Base-by-base conservation (phyloP, 2,329 filamentous ascomycete species). In the Fusarium floridanum region DNA sequence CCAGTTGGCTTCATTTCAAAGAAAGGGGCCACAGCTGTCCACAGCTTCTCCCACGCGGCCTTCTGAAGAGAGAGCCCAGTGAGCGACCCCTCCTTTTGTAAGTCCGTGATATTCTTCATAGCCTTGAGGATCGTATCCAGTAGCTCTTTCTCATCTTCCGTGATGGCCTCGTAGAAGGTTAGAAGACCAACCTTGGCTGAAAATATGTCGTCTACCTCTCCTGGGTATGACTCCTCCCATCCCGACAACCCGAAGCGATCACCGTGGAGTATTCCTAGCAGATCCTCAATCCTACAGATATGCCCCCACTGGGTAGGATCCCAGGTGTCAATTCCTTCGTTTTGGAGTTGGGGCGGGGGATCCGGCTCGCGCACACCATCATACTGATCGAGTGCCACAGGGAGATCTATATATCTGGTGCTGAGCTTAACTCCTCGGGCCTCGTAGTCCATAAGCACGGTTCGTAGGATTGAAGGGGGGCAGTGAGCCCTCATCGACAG, bases 161-260 rank as follows among this genome's bases (percentile, higher is more conserved):
- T 48, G 24, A 75, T 17, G 34, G 68, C 71, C 2, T 56, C 5
- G 27, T 74, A 57, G 36, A 62, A 16, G 61, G 66, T 24, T 41
- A 76, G 61, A 9, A 76, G 24, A 3, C 59, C 17, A 8, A 76
- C 17, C 61, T 76, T 76, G 9, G 48, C 24, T 0, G 45, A 39
- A 32, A 76, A 70, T 16, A 48, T 45, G 22, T 75, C 55, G 6
- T 59, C 68, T 2, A 64, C 53, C 36, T 76, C 66, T 6, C 45
- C 20, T 2, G 34, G 17, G 7, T 65, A 45, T 2, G 20, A 16
- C 24, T 41, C 17, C 16, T 55, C 24, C 48, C 64, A 61, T 2
- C 10, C 7, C 2, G 4, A 27, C 2, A 55, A 32, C 6, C 36
- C 29, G 17, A 66, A 61, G 2, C 66, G 17, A 27, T 64, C 34